Evolutionary conservation across 2,329 filamentous ascomycete genomes (phyloP).

Genomic region (Botrytis medusae): DNA sequence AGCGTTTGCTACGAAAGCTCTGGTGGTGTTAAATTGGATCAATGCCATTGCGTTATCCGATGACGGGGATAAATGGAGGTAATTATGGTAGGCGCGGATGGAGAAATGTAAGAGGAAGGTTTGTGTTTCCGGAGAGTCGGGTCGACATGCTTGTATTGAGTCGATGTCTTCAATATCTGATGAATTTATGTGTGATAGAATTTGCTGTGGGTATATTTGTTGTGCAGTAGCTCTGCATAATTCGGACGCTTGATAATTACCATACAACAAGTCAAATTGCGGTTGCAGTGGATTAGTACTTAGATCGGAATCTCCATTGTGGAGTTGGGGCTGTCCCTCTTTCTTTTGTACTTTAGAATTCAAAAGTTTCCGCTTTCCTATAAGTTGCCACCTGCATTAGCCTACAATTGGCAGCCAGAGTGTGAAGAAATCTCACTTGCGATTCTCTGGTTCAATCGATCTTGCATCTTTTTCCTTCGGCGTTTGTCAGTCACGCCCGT

Average conservation of each 20-base stretch:
- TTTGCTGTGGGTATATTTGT: not conserved
- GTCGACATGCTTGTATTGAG: not conserved
- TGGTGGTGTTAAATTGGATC: not conserved
- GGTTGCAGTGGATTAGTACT: not conserved
- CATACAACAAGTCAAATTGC: not conserved
- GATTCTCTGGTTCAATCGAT: not conserved
- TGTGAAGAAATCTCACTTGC: not conserved
- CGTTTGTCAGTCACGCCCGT: not conserved
- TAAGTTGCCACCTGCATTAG: not conserved
- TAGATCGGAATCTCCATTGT: not conserved
- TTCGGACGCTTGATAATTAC: not conserved
- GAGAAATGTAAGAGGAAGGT: not conserved
- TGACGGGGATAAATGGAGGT: not conserved
- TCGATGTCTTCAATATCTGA: not conserved
- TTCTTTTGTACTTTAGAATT: not conserved
- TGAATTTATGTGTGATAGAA: not conserved
- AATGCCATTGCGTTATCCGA: not conserved
- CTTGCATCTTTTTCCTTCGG: not conserved
- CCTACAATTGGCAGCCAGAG: not conserved
- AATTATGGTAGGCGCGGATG: not conserved
- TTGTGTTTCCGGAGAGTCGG: not conserved
- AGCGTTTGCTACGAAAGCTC: not conserved
- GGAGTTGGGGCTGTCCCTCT: not conserved
- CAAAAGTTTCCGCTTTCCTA: not conserved
- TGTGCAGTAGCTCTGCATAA: not conserved